These are phyloP conservation scores for Daldinia sp. DNA, from an alignment of 2,329 filamentous ascomycete genomes.

Conservation along the genomic window DNA sequence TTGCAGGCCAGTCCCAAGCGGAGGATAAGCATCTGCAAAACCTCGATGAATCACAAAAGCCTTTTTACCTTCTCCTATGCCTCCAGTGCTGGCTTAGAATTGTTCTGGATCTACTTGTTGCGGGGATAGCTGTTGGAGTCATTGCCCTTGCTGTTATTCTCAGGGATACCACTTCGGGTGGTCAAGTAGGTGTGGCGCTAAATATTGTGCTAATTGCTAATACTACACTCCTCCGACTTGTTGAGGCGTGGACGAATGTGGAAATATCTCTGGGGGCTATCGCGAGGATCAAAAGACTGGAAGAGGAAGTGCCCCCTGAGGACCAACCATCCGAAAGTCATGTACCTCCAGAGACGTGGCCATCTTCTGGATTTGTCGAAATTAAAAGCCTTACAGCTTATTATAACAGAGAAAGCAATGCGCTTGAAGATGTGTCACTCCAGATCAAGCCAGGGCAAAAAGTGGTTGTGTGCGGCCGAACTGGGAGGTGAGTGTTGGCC, in stretches of 20 bases:
- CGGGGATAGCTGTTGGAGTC: conserved; percentile 53
- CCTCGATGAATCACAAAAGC: conserved; percentile 57
- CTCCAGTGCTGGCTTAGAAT: conserved; percentile 63
- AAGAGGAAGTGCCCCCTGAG: conserved; percentile 39
- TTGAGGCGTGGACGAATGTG: conserved; percentile 47
- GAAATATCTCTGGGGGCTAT: conserved; percentile 50
- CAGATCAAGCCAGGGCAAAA: conserved; percentile 54
- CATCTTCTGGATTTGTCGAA: conserved; percentile 40
- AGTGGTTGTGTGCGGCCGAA: conserved; percentile 62
- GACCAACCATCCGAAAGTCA: conserved; percentile 3
- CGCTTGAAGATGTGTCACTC: conserved; percentile 42
- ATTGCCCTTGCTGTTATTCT: conserved; percentile 43
- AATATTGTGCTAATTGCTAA: conserved; percentile 49
- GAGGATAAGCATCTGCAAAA: conserved; percentile 34
- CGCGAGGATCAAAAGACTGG: conserved; percentile 45
- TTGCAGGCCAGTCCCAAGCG: conserved; percentile 52
- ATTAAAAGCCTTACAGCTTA: conserved; percentile 43
- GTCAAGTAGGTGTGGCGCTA: conserved; percentile 48
- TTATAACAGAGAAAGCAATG: conserved; percentile 40
- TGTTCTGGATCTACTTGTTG: conserved; percentile 59
- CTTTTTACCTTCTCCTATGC: conserved; percentile 58
- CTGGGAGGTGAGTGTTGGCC: conserved; percentile 51
- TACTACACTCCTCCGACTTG: conserved; percentile 47
- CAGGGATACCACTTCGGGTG: conserved; percentile 38
- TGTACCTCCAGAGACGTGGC: conserved; percentile 41